Percentiles rank a stretch among this genome's conserved stretches.
These are phyloP conservation scores for Areca catechu DNA, from an alignment of 176 grass and related monocot species.

Conservation along the genomic window DNA sequence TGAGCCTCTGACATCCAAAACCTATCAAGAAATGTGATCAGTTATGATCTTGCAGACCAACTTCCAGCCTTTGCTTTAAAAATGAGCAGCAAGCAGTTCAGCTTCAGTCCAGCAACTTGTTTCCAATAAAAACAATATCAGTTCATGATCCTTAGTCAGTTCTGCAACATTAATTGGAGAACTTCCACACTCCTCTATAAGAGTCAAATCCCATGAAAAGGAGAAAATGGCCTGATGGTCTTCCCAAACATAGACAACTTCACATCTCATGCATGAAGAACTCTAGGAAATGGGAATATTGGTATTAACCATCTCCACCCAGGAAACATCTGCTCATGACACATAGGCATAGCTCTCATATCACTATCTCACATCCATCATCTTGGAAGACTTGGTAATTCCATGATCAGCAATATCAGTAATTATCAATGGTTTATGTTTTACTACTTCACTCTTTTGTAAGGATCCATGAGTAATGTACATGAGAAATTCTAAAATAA, in stretches of 20 bases:
- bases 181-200: too few species aligned
- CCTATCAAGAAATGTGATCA: not conserved
- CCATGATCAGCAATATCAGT: conserved; percentile 13
- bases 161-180: too few species aligned
- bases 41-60: not conserved
- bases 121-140: too few species aligned
- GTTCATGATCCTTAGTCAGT: too few species aligned
- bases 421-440: conserved; percentile 20
- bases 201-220: too few species aligned
- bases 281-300: too few species aligned
- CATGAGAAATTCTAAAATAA: conserved; percentile 65
- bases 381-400: conserved; percentile 8
- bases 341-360: not conserved
- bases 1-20: not conserved
- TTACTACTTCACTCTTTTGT: conserved; percentile 19
- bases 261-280: too few species aligned
- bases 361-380: conserved; percentile 34
- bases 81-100: not conserved
- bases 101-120: too few species aligned
- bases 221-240: too few species aligned
- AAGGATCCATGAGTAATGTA: conserved; percentile 38
- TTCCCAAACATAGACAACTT: too few species aligned
- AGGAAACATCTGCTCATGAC: not conserved
- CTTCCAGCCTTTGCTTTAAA: not conserved
- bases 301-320: too few species aligned